Conservation (phyloP, 2,329 filamentous ascomycete species). For the Proliferodiscus dingleyae region DNA sequence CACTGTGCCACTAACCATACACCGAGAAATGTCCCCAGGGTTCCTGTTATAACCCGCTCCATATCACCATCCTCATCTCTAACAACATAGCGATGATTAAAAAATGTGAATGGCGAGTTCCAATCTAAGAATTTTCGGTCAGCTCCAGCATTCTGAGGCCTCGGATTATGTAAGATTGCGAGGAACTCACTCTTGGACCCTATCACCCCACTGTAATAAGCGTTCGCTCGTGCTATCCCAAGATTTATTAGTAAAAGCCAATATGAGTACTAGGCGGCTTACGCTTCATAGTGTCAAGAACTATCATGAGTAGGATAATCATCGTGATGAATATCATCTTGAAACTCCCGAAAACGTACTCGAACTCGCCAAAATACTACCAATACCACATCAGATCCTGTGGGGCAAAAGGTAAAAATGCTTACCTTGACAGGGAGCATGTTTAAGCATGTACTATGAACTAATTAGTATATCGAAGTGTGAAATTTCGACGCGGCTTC, state of each 20-base stretch:
- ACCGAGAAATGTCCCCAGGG: constrained; percentile 35
- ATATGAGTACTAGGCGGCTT: constrained; percentile 10
- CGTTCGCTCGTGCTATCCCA: constrained; percentile 30
- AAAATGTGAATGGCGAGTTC: constrained; percentile 36
- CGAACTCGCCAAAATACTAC: constrained; percentile 33
- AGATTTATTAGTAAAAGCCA: constrained; percentile 5
- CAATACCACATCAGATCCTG: background rate
- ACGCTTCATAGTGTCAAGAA: constrained; percentile 36
- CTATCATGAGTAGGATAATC: constrained; percentile 35
- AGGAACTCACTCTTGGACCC: constrained; percentile 33
- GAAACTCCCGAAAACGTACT: constrained; percentile 36
- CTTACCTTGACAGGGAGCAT: constrained; percentile 35
- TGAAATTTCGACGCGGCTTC: no score
- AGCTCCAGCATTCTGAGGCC: background rate
- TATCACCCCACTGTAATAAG: constrained; percentile 34
- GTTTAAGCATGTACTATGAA: constrained; percentile 27
- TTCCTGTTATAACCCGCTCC: constrained; percentile 30
- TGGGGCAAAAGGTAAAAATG: background rate
- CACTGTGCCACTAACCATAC: constrained; percentile 32
- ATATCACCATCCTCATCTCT: constrained; percentile 29
- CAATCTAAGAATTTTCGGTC: constrained; percentile 25
- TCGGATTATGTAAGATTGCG: background rate
- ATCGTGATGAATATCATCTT: constrained; percentile 35
- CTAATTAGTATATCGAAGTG: no score
- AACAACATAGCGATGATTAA: constrained; percentile 32